Percentiles rank a stretch among this genome's conserved stretches.
phyloP scores from a whole-genome alignment of 768 basidiomycete genomes.

The Pleurotus ostreatus region DNA sequence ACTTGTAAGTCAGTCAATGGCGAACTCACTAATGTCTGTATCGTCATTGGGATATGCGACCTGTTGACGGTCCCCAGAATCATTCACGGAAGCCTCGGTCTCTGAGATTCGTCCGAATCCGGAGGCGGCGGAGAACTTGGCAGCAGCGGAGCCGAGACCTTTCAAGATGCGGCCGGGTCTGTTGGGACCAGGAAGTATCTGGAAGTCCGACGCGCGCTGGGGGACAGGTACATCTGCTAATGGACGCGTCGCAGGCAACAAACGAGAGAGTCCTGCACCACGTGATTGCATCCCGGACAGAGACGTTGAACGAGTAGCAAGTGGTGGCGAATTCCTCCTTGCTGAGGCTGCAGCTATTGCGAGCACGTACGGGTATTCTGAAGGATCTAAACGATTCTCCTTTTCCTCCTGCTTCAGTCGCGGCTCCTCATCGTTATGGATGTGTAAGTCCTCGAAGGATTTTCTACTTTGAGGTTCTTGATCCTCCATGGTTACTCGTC shows the following conservation, averaged over 20 bases:
- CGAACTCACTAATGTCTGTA: slow-evolving; percentile 33
- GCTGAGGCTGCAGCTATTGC: slow-evolving; percentile 19
- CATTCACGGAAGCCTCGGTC: slow-evolving; percentile 32
- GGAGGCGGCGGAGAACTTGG: slow-evolving; percentile 21
- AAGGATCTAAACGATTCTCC: slow-evolving; percentile 38
- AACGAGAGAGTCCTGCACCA: slow-evolving; percentile 19
- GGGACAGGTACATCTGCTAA: slow-evolving; percentile 29
- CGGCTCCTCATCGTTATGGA: slow-evolving; percentile 7
- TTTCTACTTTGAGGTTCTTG: slow-evolving; percentile 9
- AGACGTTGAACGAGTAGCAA: slow-evolving; percentile 26
- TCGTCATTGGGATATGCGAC: slow-evolving; percentile 23
- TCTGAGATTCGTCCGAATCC: slow-evolving; percentile 49
- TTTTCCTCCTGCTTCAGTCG: slow-evolving; percentile 37
- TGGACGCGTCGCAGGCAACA: slow-evolving; percentile 19
- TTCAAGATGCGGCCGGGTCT: slow-evolving; percentile 51
- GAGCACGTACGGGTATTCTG: slow-evolving; percentile 27
- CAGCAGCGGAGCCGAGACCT: slow-evolving; percentile 22
- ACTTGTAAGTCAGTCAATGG: background rate
- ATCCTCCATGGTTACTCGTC: slow-evolving; percentile 42
- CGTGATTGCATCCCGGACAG: slow-evolving; percentile 18
- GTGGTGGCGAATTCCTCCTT: slow-evolving; percentile 30
- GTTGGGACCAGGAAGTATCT: slow-evolving; percentile 39
- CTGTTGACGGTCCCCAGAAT: slow-evolving; percentile 25
- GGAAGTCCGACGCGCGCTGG: slow-evolving; percentile 31
- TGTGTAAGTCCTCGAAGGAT: slow-evolving; percentile 9